Base-by-base conservation (phyloP, 1,139 yeast species). In the Lodderomyces beijingensis region DNA sequence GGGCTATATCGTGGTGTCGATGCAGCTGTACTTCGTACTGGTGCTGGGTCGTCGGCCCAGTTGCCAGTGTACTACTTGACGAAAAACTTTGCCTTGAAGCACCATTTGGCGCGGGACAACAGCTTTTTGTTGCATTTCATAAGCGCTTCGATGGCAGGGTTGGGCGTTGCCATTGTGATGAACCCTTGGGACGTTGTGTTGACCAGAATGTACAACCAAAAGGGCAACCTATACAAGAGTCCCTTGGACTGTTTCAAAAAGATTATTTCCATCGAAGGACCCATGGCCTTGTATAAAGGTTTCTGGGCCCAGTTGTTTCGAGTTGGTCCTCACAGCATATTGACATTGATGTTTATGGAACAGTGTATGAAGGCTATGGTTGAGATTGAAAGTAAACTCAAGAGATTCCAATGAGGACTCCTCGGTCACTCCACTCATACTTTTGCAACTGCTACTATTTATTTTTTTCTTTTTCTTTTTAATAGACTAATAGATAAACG, bases 101-200 rank as follows among this genome's bases (percentile, higher is more conserved):
- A 70, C 38, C 57, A 77, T 40, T 62, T 77, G 32, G 50, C 79
- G 11, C 62, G 74, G 35, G 64, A 68, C 6, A 80, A 82, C 36
- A 84, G 94, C 3, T 74, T 93, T 4, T 64, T 70, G 2, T 65
- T 84, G 43, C 96, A 88, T 56, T 70, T 91, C 44, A 46, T 74
- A 10, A 77, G 96, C 1, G 79, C 93, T 23, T 77, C 93, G 1
- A 65, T 74, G 43, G 82, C 96, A 5, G 98, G 98, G 28, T 59
- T 88, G 32, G 96, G 95, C 43, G 97, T 91, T 19, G 91, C 94
- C 34, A 69, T 89, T 22, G 96, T 86, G 25, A 89, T 93, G 96
- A 89, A 88, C 55, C 97, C 97, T 12, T 87, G 95, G 79, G 98
- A 91, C 57, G 97, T 91, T 34, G 75, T 91, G 35, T 68, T 91